phyloP scores from a whole-genome alignment of 1,284 basidiomycete genomes.

The Cutaneotrichosporon sp. region DNA sequence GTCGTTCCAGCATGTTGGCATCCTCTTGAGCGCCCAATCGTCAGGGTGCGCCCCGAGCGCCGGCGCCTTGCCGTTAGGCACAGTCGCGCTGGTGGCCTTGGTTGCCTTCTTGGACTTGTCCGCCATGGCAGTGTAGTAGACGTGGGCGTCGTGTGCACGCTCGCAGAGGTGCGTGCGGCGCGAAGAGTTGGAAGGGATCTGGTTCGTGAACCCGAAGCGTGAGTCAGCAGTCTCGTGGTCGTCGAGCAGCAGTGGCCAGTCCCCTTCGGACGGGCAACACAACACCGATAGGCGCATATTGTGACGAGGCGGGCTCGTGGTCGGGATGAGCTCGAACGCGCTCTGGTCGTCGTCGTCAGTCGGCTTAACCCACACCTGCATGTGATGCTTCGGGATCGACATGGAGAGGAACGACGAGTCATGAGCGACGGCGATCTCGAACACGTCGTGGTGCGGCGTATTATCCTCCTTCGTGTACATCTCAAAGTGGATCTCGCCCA shows the following conservation, averaged over 20 bases:
- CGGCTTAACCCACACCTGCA: conserved; percentile 33
- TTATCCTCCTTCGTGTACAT: conserved; percentile 28
- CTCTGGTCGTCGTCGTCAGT: conserved; percentile 10
- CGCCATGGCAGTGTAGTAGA: conserved; percentile 25
- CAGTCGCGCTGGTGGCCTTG: neutral
- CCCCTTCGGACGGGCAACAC: conserved; percentile 47
- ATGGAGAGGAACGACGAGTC: conserved; percentile 42
- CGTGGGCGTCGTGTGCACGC: conserved; percentile 37
- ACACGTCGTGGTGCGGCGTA: conserved; percentile 23
- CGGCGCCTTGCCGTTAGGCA: neutral
- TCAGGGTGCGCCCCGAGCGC: conserved; percentile 23
- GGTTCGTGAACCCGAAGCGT: conserved; percentile 45
- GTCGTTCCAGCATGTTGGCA: conserved; percentile 52
- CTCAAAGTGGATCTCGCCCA: conserved; percentile 34
- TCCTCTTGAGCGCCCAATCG: conserved; percentile 45
- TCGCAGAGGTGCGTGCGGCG: conserved; percentile 41
- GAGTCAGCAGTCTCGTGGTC: conserved; percentile 50
- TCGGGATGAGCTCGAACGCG: conserved; percentile 11
- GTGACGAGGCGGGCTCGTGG: conserved; percentile 10
- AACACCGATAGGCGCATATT: conserved; percentile 49
- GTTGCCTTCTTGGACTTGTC: conserved; percentile 7
- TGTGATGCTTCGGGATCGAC: conserved; percentile 33
- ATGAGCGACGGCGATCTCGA: conserved; percentile 42
- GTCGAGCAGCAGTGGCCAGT: conserved; percentile 52
- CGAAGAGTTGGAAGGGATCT: conserved; percentile 50